A percentile compares a stretch with the other conserved stretches of the same genome.
Evolutionary conservation across 352 stramenopile genomes (phyloP).

Genomic region (Phytophthora sp.): DNA sequence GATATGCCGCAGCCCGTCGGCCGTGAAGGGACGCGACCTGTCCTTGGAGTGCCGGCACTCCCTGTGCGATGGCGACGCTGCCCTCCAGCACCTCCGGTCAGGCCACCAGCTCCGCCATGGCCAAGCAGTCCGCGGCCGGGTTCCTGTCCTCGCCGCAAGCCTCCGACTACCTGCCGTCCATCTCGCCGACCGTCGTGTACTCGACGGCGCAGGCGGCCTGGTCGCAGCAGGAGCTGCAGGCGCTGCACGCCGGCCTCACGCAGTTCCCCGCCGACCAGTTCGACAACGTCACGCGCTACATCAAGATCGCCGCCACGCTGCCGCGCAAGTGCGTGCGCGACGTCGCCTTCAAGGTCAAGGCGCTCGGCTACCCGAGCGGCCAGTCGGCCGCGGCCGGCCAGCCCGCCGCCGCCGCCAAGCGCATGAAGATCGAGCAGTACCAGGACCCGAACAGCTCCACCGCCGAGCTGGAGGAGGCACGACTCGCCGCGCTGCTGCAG

Average conservation of each 20-base stretch:
- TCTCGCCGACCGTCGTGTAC: conserved; percentile 67
- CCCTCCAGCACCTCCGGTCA: background rate
- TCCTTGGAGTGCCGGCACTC: background rate
- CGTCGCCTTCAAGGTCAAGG: conserved; percentile 74
- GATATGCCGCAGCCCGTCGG: too few relatives aligned
- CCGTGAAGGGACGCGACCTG: conserved; percentile 14
- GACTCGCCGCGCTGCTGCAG: conserved; percentile 62
- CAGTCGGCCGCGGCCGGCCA: conserved; percentile 13
- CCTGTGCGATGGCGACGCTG: conserved; percentile 16
- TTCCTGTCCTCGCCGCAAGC: conserved; percentile 33
- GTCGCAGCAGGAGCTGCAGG: conserved; percentile 69
- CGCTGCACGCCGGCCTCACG: conserved; percentile 57
- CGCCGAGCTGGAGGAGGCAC: conserved; percentile 46
- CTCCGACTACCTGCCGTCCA: conserved; percentile 51
- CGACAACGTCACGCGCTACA: conserved; percentile 86
- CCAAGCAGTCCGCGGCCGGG: conserved; percentile 22
- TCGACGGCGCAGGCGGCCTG: conserved; percentile 63
- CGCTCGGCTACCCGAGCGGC: conserved; percentile 31
- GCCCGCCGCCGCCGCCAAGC: conserved; percentile 44
- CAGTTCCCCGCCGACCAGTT: conserved; percentile 65
- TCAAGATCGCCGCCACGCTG: conserved; percentile 77
- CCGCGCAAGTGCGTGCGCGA: conserved; percentile 77
- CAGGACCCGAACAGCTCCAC: conserved; percentile 28
- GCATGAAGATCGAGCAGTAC: conserved; percentile 69
- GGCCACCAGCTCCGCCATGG: conserved; percentile 1